A percentile compares a stretch with the other conserved stretches of the same genome.
Evolutionary conservation across 129 eudicot genomes (phyloP).

Genomic region (Helianthus tuberosus): DNA sequence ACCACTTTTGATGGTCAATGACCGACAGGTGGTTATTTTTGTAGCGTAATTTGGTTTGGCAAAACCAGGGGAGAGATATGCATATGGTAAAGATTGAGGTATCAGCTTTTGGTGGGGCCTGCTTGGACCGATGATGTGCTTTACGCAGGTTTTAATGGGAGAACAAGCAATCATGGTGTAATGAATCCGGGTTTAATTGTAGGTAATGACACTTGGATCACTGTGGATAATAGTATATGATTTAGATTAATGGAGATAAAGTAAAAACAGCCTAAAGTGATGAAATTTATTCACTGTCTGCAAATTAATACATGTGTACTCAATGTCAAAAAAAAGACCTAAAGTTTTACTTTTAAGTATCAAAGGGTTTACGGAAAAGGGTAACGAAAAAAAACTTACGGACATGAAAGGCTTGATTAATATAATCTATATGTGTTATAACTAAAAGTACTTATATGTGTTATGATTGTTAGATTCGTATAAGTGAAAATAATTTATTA

Average conservation of each 20-base stretch:
- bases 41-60: conserved; percentile 37
- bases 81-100: conserved; percentile 33
- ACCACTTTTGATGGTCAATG: conserved; percentile 40
- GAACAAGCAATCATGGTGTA: conserved; percentile 50
- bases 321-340: no score
- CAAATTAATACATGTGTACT: neutral
- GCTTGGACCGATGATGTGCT: conserved; percentile 28
- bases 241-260: neutral
- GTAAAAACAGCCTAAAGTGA: conserved; percentile 6
- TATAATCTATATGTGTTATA: no score
- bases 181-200: conserved; percentile 23
- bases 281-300: neutral
- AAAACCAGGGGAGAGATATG: conserved; percentile 36
- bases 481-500: no score
- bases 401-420: no score
- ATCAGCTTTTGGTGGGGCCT: conserved; percentile 40
- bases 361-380: no score
- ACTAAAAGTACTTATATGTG: no score
- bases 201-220: conserved; percentile 16
- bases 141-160: conserved; percentile 41
- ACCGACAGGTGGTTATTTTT: conserved; percentile 35
- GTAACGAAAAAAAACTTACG: no score
- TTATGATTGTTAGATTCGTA: no score
- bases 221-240: conserved; percentile 12
- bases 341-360: no score